Percentiles rank a stretch among this genome's conserved stretches.
These are phyloP conservation scores for Xylariales sp. DNA, from an alignment of 2,329 filamentous ascomycete species.

Conservation along the genomic window DNA sequence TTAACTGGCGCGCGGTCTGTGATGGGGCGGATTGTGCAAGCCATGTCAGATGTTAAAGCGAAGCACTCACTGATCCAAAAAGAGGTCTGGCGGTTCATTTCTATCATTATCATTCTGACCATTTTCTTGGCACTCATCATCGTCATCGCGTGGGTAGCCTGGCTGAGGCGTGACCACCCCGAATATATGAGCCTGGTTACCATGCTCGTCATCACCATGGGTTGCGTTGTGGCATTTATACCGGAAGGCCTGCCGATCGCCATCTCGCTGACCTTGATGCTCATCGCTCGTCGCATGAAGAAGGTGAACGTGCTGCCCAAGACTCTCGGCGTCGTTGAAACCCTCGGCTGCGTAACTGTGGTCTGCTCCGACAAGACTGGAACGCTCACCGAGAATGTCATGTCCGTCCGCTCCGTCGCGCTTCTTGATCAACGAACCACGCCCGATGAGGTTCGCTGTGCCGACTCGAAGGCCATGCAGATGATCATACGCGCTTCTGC, in stretches of 20 bases:
- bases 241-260: conserved; percentile 23
- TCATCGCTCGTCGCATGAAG: conserved; percentile 39
- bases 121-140: conserved; percentile 24
- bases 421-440: conserved; percentile 50
- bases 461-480: not conserved
- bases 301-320: conserved; percentile 37
- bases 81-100: conserved; percentile 39
- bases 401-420: conserved; percentile 53
- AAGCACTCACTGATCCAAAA: conserved; percentile 33
- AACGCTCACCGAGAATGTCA: conserved; percentile 59
- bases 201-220: conserved; percentile 42
- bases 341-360: conserved; percentile 58
- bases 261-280: conserved; percentile 31
- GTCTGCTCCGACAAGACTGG: too few species aligned
- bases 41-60: conserved; percentile 31
- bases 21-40: conserved; percentile 36
- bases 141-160: conserved; percentile 39
- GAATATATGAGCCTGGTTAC: conserved; percentile 35
- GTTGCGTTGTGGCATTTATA: conserved; percentile 27
- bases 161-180: conserved; percentile 31
- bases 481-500: conserved; percentile 17
- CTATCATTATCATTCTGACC: conserved; percentile 24
- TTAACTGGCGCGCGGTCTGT: conserved; percentile 34
- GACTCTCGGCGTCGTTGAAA: conserved; percentile 44
- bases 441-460: not conserved